Evolutionary conservation across 768 basidiomycete species (phyloP).

Genomic region (Daedaleopsis nitida): DNA sequence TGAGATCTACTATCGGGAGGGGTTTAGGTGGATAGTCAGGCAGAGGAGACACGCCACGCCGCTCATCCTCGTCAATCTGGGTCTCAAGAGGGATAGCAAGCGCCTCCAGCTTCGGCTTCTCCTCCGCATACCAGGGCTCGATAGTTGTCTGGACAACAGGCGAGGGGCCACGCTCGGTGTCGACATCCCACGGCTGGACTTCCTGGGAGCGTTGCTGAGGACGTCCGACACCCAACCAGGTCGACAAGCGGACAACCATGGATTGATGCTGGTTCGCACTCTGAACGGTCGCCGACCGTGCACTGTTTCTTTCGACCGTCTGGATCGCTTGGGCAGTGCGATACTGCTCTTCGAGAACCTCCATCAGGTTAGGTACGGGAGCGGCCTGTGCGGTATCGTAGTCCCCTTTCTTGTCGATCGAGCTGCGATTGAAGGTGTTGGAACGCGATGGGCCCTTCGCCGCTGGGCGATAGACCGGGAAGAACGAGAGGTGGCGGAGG

Average conservation of each 20-base stretch:
- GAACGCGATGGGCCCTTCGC: conserved; percentile 10
- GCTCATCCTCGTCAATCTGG: conserved; percentile 15
- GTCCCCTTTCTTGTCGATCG: background rate
- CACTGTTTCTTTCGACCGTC: conserved; percentile 11
- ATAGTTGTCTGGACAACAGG: background rate
- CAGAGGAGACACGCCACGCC: conserved; percentile 15
- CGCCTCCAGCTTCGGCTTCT: conserved; percentile 3
- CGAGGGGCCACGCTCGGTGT: conserved; percentile 15
- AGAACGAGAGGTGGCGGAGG: conserved; percentile 22
- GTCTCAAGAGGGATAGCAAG: conserved; percentile 4
- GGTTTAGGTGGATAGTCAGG: background rate
- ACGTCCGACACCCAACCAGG: conserved; percentile 14
- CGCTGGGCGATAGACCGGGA: conserved; percentile 14
- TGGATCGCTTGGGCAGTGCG: conserved; percentile 10
- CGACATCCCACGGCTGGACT: conserved; percentile 18
- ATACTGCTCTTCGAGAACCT: conserved; percentile 14
- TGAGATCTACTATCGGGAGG: background rate
- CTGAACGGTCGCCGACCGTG: conserved; percentile 8
- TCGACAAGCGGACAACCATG: conserved; percentile 18
- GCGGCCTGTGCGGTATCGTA: background rate
- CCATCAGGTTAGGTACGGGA: background rate
- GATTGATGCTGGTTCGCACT: conserved; percentile 13
- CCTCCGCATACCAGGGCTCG: background rate
- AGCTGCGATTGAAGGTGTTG: conserved; percentile 4
- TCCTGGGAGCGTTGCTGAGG: conserved; percentile 6